phyloP scores from a whole-genome alignment of 78 protist species.

The Polysphondylium violaceum region DNA sequence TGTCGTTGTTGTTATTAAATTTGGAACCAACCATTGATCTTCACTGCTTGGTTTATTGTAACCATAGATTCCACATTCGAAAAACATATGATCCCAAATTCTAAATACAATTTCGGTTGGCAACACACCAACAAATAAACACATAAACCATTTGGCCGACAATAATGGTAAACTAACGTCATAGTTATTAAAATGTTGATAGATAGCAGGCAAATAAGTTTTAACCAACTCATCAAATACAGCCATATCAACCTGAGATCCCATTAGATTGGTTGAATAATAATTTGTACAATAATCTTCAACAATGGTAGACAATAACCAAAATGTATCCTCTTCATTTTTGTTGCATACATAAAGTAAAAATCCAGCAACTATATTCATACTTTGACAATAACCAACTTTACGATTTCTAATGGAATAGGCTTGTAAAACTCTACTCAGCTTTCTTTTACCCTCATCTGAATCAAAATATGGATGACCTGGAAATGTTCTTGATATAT shows the following conservation, averaged over 20 bases:
- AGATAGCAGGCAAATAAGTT: conserved; percentile 25
- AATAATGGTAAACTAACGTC: conserved; percentile 44
- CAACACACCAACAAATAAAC: conserved; percentile 74
- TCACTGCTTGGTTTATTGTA: conserved; percentile 34
- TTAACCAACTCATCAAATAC: conserved; percentile 64
- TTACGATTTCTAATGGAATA: conserved; percentile 80
- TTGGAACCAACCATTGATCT: conserved; percentile 9
- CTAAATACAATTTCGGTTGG: conserved; percentile 77
- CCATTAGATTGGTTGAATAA: conserved; percentile 82
- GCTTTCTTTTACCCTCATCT: conserved; percentile 52
- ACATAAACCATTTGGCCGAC: conserved; percentile 85
- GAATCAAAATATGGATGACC: conserved; percentile 78
- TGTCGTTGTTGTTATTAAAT: not conserved
- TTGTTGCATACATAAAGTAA: conserved; percentile 68
- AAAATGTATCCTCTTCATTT: conserved; percentile 91
- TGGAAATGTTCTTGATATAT: conserved; percentile 87
- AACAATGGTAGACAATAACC: conserved; percentile 83
- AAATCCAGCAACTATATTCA: conserved; percentile 89
- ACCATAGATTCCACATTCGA: conserved; percentile 78
- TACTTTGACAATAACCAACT: conserved; percentile 93
- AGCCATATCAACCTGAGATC: conserved; percentile 72
- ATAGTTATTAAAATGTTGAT: conserved; percentile 5
- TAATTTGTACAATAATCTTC: conserved; percentile 80
- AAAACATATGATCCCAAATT: conserved; percentile 70
- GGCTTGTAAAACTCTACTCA: conserved; percentile 76